Evolutionary conservation across 1,284 basidiomycete species (phyloP).

Genomic region (Sporisorium exsertum): DNA sequence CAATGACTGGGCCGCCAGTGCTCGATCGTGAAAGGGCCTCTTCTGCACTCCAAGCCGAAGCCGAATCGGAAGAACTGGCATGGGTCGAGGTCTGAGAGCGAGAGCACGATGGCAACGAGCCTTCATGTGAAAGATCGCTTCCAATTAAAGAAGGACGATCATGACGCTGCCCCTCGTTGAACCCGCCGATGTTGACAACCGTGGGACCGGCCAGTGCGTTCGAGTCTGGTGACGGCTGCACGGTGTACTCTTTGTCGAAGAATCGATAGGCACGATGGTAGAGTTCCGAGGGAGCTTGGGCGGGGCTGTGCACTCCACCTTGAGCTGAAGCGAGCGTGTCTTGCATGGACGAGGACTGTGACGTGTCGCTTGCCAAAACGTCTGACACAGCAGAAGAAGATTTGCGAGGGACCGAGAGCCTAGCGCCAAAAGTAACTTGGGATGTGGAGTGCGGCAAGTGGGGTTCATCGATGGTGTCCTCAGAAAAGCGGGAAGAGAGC

Average conservation of each 20-base stretch:
- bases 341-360: conserved; percentile 26
- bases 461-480: conserved; percentile 44
- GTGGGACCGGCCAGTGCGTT: background rate
- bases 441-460: conserved; percentile 22
- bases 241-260: conserved; percentile 46
- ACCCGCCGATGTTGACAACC: background rate
- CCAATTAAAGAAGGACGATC: conserved; percentile 19
- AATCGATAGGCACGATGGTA: conserved; percentile 48
- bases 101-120: conserved; percentile 27
- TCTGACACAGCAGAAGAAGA: conserved; percentile 23
- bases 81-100: conserved; percentile 36
- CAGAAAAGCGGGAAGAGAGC: conserved; percentile 39
- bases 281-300: conserved; percentile 27
- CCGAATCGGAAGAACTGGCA: conserved; percentile 24
- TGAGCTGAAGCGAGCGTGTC: conserved; percentile 1
- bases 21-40: background rate
- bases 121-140: conserved; percentile 36
- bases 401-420: conserved; percentile 18
- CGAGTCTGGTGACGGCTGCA: conserved; percentile 11
- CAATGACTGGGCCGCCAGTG: background rate
- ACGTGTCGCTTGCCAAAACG: conserved; percentile 3
- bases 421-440: conserved; percentile 28
- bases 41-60: conserved; percentile 27
- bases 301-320: background rate
- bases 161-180: background rate